Evolutionary conservation across 805 yeast species (phyloP).

Genomic region (Pichia heedii): DNA sequence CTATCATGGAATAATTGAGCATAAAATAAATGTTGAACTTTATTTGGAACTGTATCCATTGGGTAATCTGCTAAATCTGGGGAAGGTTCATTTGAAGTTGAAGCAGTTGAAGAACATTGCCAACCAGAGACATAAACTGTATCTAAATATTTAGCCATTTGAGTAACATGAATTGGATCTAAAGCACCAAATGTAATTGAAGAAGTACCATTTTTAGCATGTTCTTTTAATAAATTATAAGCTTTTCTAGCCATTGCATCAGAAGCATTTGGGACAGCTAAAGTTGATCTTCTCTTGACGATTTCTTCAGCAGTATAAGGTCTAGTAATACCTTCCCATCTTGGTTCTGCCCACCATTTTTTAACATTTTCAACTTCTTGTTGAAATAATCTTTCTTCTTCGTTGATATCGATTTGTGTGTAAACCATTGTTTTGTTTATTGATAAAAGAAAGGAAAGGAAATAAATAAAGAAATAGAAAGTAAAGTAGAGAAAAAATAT

Average conservation of each 20-base stretch:
- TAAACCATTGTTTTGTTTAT: slow-evolving; percentile 32
- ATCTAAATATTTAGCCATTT: slow-evolving; percentile 94
- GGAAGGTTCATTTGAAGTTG: slow-evolving; percentile 94
- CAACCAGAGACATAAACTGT: slow-evolving; percentile 93
- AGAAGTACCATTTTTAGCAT: slow-evolving; percentile 60
- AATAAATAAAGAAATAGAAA: neutral
- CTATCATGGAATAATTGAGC: slow-evolving; percentile 97
- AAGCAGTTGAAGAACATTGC: slow-evolving; percentile 98
- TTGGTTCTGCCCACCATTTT: slow-evolving; percentile 89
- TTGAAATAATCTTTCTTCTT: slow-evolving; percentile 58
- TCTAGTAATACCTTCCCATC: slow-evolving; percentile 85
- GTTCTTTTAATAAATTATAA: slow-evolving; percentile 59
- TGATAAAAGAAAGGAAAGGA: neutral
- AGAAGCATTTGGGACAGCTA: slow-evolving; percentile 70
- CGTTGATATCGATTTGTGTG: slow-evolving; percentile 47
- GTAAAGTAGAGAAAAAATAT: neutral
- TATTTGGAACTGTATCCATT: slow-evolving; percentile 97
- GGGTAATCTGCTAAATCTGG: slow-evolving; percentile 99
- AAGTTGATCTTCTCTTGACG: slow-evolving; percentile 77
- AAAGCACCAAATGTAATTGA: slow-evolving; percentile 93
- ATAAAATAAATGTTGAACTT: slow-evolving; percentile 93
- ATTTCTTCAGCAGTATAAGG: slow-evolving; percentile 83
- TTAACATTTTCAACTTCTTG: slow-evolving; percentile 64
- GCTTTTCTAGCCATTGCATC: slow-evolving; percentile 75
- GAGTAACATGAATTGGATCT: slow-evolving; percentile 92